Evolutionary conservation across 208 protist species (phyloP).

Genomic region (Lotmaria passim): DNA sequence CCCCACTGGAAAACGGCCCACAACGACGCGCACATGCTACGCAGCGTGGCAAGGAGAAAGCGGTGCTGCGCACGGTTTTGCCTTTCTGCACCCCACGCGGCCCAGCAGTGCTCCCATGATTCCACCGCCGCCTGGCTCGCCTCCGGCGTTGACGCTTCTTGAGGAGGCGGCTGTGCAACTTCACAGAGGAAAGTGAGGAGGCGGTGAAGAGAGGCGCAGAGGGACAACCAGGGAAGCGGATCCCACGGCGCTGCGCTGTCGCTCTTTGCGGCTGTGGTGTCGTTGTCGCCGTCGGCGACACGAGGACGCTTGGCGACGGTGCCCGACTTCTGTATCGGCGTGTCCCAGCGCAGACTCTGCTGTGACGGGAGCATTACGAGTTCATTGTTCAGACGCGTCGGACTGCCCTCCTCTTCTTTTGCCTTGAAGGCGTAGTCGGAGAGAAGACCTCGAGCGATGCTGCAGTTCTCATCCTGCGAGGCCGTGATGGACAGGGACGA

Average conservation of each 20-base stretch:
- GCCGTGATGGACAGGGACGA: too few species aligned
- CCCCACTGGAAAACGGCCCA: neutral
- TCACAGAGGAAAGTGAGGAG: conserved; percentile 14
- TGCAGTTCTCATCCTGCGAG: too few species aligned
- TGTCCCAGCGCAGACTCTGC: too few species aligned
- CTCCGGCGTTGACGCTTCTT: too few species aligned
- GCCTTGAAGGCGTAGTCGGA: too few species aligned
- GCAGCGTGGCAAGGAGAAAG: conserved; percentile 4
- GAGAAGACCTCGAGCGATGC: too few species aligned
- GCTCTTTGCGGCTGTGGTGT: neutral
- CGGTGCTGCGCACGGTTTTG: neutral
- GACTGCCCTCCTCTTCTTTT: too few species aligned
- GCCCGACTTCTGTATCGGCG: too few species aligned
- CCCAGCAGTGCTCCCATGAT: conserved; percentile 16
- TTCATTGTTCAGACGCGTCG: too few species aligned
- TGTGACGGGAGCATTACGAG: neutral
- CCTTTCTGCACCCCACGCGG: neutral
- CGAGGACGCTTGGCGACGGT: neutral
- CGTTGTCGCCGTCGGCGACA: neutral
- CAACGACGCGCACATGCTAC: conserved; percentile 1
- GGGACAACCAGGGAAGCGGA: conserved; percentile 2
- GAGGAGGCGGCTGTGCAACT: neutral
- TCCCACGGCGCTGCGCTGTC: neutral
- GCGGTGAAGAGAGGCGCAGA: conserved; percentile 23
- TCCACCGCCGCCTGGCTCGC: neutral